Evolutionary conservation across 73 alveolate species (phyloP).

Genomic region (Uronychia binucleata): DNA sequence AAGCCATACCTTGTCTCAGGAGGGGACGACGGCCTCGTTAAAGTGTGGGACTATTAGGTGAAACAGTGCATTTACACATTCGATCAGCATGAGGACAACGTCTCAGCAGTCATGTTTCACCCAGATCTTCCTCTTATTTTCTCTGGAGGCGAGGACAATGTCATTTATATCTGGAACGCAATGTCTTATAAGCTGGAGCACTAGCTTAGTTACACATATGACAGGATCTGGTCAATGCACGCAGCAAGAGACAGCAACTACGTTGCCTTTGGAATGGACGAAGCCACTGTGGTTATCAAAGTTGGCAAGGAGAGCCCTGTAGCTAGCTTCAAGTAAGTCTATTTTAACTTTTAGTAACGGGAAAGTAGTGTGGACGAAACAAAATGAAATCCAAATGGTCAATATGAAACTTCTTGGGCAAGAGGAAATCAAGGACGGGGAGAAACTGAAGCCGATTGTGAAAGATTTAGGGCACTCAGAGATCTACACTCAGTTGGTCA

Average conservation of each 20-base stretch:
- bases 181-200: conserved; percentile 94
- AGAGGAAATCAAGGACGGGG: conserved; percentile 76
- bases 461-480: conserved; percentile 94
- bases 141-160: conserved; percentile 95
- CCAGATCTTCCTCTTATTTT: conserved; percentile 98
- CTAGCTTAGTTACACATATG: conserved; percentile 81
- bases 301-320: conserved; percentile 98
- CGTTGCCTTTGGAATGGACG: conserved; percentile 98
- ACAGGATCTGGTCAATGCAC: conserved; percentile 86
- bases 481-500: conserved; percentile 92
- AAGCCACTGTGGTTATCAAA: conserved; percentile 98
- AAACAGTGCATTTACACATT: conserved; percentile 95
- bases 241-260: conserved; percentile 67
- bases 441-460: conserved; percentile 66
- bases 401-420: conserved; percentile 84
- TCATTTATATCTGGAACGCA: conserved; percentile 96
- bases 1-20: conserved; percentile 97
- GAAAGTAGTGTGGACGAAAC: conserved; percentile 85
- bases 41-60: conserved; percentile 99
- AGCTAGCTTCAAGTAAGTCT: conserved; percentile 63
- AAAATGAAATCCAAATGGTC: conserved; percentile 83
- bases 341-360: conserved; percentile 69
- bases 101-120: conserved; percentile 95
- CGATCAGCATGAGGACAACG: conserved; percentile 92
- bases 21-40: conserved; percentile 98